phyloP scores from a whole-genome alignment of 176 grass and related monocot species.

The Puya raimondii region DNA sequence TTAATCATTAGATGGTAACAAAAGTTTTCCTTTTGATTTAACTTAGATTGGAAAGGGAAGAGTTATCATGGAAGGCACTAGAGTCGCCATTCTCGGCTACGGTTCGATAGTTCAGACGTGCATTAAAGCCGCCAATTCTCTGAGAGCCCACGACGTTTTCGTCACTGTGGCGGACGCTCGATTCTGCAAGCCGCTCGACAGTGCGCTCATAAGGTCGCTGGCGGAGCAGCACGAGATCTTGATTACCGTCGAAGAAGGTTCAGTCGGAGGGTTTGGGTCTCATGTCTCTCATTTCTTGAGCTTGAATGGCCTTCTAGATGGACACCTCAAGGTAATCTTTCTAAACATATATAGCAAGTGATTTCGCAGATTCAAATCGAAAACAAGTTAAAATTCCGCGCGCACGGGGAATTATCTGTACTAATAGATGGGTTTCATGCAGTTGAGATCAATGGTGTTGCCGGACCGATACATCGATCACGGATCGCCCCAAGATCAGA shows the following conservation, averaged over 20 bases:
- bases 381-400: too few species aligned
- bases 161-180: slow-evolving; percentile 69
- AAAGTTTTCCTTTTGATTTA: not conserved
- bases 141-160: slow-evolving; percentile 52
- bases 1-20: not conserved
- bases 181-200: slow-evolving; percentile 92
- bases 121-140: slow-evolving; percentile 48
- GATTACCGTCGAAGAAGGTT: slow-evolving; percentile 74
- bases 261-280: slow-evolving; percentile 78
- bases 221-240: slow-evolving; percentile 72
- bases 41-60: slow-evolving; percentile 60
- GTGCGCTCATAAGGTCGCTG: slow-evolving; percentile 44
- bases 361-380: not conserved
- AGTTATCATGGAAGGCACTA: slow-evolving; percentile 50
- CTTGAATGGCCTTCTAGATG: slow-evolving; percentile 69
- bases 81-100: slow-evolving; percentile 76
- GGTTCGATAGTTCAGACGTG: slow-evolving; percentile 81
- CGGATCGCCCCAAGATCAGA: slow-evolving; percentile 65
- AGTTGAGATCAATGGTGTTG: slow-evolving; percentile 88
- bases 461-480: slow-evolving; percentile 91
- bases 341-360: not conserved
- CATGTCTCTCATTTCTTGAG: slow-evolving; percentile 77
- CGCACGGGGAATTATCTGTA: not conserved
- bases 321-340: slow-evolving; percentile 53
- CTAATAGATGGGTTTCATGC: slow-evolving; percentile 24